Evolutionary conservation across 495 filamentous ascomycete genomes (phyloP).

Genomic region (Immersiella caudata): DNA sequence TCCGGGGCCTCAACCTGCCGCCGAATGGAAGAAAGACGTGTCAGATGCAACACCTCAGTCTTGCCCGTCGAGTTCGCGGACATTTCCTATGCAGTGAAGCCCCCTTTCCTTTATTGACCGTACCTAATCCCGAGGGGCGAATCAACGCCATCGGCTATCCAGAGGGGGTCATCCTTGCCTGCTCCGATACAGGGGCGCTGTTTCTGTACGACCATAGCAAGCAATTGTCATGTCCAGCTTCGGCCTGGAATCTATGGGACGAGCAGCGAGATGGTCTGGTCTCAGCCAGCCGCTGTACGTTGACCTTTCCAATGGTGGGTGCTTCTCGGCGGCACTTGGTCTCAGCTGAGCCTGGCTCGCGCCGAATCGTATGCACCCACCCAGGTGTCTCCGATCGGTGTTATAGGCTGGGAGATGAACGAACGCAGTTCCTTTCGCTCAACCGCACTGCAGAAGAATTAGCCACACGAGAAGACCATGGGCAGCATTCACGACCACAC

Average conservation of each 20-base stretch:
- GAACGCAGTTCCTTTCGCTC: neutral
- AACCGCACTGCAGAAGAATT: neutral
- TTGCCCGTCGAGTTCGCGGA: no score
- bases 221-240: neutral
- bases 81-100: no score
- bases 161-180: neutral
- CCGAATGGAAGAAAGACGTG: no score
- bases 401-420: neutral
- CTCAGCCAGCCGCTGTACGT: neutral
- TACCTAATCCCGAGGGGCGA: neutral
- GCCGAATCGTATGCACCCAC: neutral
- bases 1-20: neutral
- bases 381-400: constrained; percentile 12
- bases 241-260: neutral
- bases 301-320: neutral
- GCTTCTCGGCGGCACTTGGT: neutral
- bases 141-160: no score
- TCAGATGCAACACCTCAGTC: no score
- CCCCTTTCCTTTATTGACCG: neutral
- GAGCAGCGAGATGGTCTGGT: neutral
- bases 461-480: neutral
- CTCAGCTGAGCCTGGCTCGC: constrained; percentile 1
- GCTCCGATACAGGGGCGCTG: neutral
- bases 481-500: neutral
- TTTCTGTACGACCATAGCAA: neutral